Conservation (phyloP, 2,329 filamentous ascomycete genomes). For the Phyllosticta citrichinensis region DNA sequence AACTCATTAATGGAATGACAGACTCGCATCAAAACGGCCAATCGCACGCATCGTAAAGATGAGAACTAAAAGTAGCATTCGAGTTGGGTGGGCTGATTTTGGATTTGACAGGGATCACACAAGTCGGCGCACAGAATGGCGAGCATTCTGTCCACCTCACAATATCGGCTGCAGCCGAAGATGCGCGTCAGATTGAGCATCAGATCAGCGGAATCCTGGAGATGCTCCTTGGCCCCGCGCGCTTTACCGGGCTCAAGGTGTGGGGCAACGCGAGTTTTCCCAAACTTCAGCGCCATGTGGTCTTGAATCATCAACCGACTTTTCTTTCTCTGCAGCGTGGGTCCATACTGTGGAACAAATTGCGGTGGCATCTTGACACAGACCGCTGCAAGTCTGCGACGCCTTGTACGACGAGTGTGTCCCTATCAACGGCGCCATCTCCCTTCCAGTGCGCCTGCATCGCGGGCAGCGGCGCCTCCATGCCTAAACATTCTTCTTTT, state of each 20-base stretch:
- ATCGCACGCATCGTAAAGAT: neutral
- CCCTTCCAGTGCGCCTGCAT: slow-evolving; percentile 7
- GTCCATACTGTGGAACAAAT: neutral
- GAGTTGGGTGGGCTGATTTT: neutral
- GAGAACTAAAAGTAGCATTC: neutral
- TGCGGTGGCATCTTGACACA: neutral
- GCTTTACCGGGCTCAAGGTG: neutral
- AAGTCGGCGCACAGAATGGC: neutral
- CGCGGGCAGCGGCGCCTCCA: neutral
- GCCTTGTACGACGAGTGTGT: neutral
- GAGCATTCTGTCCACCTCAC: neutral
- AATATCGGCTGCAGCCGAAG: neutral
- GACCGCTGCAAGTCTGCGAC: neutral
- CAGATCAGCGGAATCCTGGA: neutral
- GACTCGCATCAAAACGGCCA: neutral
- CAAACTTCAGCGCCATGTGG: neutral
- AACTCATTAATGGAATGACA: neutral
- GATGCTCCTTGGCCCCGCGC: neutral
- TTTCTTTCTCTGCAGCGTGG: neutral
- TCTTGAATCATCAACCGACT: neutral
- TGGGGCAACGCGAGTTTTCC: neutral
- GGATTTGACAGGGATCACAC: neutral
- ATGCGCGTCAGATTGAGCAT: neutral
- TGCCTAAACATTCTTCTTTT: neutral
- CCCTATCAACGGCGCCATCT: neutral